phyloP scores from a whole-genome alignment of 1,139 yeast genomes.

The Geotrichum australiense region DNA sequence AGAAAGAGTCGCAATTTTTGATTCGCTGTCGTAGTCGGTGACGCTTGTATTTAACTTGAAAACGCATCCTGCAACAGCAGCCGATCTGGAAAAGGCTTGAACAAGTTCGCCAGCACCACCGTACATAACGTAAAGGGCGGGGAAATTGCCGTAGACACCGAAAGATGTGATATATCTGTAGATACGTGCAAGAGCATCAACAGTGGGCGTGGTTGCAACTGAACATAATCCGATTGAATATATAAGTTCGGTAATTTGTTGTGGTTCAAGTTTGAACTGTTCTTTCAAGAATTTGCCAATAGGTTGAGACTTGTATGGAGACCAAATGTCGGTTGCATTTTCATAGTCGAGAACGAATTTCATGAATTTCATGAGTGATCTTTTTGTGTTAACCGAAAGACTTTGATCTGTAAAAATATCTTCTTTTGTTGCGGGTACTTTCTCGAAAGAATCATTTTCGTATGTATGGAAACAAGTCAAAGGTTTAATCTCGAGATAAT shows the following conservation, averaged over 20 bases:
- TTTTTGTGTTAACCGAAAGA: conserved; percentile 65
- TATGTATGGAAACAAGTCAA: conserved; percentile 82
- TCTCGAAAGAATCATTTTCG: conserved; percentile 84
- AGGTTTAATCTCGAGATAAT: conserved; percentile 88
- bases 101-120: conserved; percentile 96
- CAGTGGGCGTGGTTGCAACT: conserved; percentile 52
- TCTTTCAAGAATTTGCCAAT: conserved; percentile 52
- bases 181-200: conserved; percentile 71
- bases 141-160: conserved; percentile 91
- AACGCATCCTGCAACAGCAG: conserved; percentile 97
- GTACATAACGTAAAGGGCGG: conserved; percentile 83
- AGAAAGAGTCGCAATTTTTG: conserved; percentile 61
- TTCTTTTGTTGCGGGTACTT: conserved; percentile 73
- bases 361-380: conserved; percentile 85
- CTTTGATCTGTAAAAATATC: conserved; percentile 90
- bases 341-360: conserved; percentile 79
- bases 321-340: conserved; percentile 39
- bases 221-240: conserved; percentile 79
- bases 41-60: conserved; percentile 72
- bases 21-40: conserved; percentile 53
- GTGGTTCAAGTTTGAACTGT: conserved; percentile 61
- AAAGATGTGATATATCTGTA: conserved; percentile 79
- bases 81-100: conserved; percentile 95
- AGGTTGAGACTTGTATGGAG: conserved; percentile 48
- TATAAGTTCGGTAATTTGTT: conserved; percentile 76